phyloP scores from a whole-genome alignment of 192 early-diverging fungal species.

The Backusella luteola region DNA sequence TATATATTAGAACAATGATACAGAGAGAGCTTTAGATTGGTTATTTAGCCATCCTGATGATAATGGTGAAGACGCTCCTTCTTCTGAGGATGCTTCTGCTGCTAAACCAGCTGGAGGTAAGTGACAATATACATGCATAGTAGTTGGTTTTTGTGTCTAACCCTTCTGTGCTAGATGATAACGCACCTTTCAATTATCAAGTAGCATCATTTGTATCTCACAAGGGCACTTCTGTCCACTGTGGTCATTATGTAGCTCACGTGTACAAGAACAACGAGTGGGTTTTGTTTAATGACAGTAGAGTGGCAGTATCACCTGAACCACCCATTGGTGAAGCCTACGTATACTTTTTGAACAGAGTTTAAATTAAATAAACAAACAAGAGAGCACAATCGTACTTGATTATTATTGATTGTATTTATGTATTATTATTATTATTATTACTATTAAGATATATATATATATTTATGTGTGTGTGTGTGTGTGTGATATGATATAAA shows the following conservation, averaged over 20 bases:
- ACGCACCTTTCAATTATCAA: conserved; percentile 55
- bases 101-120: conserved; percentile 19
- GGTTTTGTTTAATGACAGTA: conserved; percentile 96
- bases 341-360: conserved; percentile 65
- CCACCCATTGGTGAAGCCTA: conserved; percentile 69
- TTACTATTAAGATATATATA: background rate
- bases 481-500: background rate
- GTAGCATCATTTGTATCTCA: conserved; percentile 89
- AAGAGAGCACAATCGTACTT: background rate
- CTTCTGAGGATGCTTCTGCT: conserved; percentile 6
- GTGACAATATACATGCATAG: background rate
- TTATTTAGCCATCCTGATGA: conserved; percentile 86
- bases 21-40: conserved; percentile 95
- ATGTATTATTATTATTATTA: background rate
- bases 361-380: conserved; percentile 11
- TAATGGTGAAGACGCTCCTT: conserved; percentile 43
- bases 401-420: background rate
- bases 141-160: background rate
- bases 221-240: conserved; percentile 93
- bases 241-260: conserved; percentile 96
- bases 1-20: conserved; percentile 58
- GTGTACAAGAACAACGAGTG: conserved; percentile 71
- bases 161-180: conserved; percentile 23
- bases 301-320: conserved; percentile 74
- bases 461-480: background rate